Evolutionary conservation across 108 stramenopile genomes (phyloP), one percentile per base, ranked within the genome.

Genomic region (Poteriospumella lacustris): DNA sequence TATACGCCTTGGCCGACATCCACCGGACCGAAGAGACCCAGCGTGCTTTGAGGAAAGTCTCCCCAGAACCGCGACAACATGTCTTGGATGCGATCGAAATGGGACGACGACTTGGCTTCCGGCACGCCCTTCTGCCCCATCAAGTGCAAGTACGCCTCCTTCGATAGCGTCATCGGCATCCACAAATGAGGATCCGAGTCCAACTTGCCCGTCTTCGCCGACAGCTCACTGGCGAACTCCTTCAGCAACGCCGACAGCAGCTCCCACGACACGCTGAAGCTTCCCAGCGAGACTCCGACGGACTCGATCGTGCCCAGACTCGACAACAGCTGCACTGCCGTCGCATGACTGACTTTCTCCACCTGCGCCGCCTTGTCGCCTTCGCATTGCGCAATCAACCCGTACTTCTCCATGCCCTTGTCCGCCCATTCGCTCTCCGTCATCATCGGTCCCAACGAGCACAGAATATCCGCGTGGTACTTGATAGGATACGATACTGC

Each of bases 101-200:
- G 95, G 33, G 84, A 73, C n/a, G 68, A 39, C 38, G 78, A 64
- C 39, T 67, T 41, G 1, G 59, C 42, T 52, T 2, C 47, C 3
- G 42, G 34, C 42, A 26, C 64, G 47, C 60, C 84, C 80, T 85
- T 80, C 58, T 60, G 38, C 39, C 36, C 76, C 84, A 85, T 85
- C 78, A 97, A 80, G 42, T 85, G 77, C 19, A 92, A 82, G 80
- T 97, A 97, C 42, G 89, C 93, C 28, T 88, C 89, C 47, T 86
- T 73, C 28, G 88, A 85, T 56, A 97, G 83, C 0, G 96, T 97
- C 44, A 97, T 78, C 2, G 97, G 95, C 97, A 98, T 98, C 97
- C 97, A 98, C 81, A 96, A 93, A 80, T 95, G 94, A 26, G 97
- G 97, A 88, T 98, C 97, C 43, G 91, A 89, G 78, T 92, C 93